Conservation (phyloP, 2,329 filamentous ascomycete genomes). For the Bimuria novae-zelandiae region DNA sequence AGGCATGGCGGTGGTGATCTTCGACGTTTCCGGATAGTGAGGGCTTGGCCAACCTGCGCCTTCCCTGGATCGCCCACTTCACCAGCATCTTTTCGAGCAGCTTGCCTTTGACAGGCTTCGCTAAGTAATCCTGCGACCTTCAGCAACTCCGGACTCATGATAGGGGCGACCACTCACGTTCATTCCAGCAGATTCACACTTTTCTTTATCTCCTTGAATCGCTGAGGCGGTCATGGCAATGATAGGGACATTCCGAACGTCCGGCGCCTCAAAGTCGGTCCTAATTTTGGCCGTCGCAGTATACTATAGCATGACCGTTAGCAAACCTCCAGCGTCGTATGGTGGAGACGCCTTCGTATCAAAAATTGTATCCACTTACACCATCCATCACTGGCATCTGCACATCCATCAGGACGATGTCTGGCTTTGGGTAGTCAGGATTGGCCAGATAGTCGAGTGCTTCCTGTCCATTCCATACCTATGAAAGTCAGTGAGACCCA, state of each 20-base stretch:
- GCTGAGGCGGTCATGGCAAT: slow-evolving; percentile 83
- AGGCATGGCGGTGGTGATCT: slow-evolving; percentile 33
- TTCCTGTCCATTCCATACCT: slow-evolving; percentile 73
- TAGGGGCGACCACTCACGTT: slow-evolving; percentile 50
- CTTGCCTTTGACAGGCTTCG: slow-evolving; percentile 67
- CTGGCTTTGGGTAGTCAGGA: slow-evolving; percentile 60
- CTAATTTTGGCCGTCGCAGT: too few relatives aligned
- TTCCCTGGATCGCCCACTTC: slow-evolving; percentile 64
- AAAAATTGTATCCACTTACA: neutral
- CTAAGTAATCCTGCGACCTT: slow-evolving; percentile 38
- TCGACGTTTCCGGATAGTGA: slow-evolving; percentile 26
- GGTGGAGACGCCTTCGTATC: too few relatives aligned
- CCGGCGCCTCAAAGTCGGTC: slow-evolving; percentile 64
- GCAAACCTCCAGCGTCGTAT: too few relatives aligned
- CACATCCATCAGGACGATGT: slow-evolving; percentile 71
- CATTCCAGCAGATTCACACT: slow-evolving; percentile 75
- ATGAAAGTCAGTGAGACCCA: too few relatives aligned
- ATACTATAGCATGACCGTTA: too few relatives aligned
- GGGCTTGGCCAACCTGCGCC: slow-evolving; percentile 38
- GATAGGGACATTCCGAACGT: slow-evolving; percentile 67
- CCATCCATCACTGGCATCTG: slow-evolving; percentile 70
- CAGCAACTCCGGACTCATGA: slow-evolving; percentile 21
- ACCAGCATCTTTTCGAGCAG: slow-evolving; percentile 67
- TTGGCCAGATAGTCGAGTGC: slow-evolving; percentile 71
- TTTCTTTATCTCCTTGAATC: slow-evolving; percentile 76